Base-by-base conservation (phyloP, 164 flowering plant genomes). In the Tetracentron sinense region DNA sequence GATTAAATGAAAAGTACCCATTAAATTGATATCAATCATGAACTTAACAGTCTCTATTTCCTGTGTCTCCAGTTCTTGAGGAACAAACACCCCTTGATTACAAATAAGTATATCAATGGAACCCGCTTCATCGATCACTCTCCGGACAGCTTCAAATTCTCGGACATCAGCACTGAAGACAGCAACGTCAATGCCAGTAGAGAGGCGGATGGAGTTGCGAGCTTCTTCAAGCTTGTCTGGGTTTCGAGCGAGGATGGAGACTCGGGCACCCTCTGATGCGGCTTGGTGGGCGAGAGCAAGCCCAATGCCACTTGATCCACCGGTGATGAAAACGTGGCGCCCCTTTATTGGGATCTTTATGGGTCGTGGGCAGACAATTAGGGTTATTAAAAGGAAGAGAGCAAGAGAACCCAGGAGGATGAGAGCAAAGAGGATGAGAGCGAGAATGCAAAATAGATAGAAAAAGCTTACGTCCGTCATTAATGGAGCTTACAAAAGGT, bases 291-390 rank as follows among this genome's bases (percentile, higher is more conserved):
- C 97, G 19, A 93, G 72, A 53, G 97, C 92, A 4, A 89, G 81
- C 46, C 98, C 97, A 64, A 93, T 93, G 42, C 98, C 97, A 69
- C 96, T 93, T 28, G 98, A 93, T 38, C 98, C 97, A 19, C 97
- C 97, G 16, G 92, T 81, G 74, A 93, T 87, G 89, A 93, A 81
- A 7, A 93, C 90, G 67, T 93, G 92, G 69, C 97, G 91, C 75
- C 70, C 72, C 66, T 79, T 87, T 71, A 90, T 82, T n/a, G 94
- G 92, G 75, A 93, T 70, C 20, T 61, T 67, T 65, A 62, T 70
- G 29, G 86, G 80, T 22, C 78, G 77, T 19, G 97, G 96, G 30
- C 87, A 82, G 61, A 76, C 68, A 15, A 87, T 63, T 63, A 79
- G 10, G 79, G 63, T 35, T 60, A 87, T 83, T 46, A 79, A 0